phyloP scores from a whole-genome alignment of 2,329 filamentous ascomycete genomes.

The Ophiostoma australiae region DNA sequence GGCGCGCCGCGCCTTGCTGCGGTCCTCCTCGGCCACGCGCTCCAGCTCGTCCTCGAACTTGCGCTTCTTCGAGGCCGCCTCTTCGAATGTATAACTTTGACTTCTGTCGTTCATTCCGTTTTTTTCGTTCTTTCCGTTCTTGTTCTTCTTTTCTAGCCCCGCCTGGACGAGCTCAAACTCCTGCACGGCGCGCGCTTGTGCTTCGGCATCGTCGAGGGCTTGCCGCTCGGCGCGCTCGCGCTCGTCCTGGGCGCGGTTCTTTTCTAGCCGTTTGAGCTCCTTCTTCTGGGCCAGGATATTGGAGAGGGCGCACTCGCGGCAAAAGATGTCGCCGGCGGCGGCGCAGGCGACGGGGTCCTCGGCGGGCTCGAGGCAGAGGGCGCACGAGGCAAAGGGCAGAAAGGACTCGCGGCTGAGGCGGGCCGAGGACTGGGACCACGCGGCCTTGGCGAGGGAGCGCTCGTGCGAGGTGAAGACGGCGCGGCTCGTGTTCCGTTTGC shows the following conservation, averaged over 20 bases:
- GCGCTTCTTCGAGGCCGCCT: constrained; percentile 47
- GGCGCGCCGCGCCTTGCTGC: constrained; percentile 61
- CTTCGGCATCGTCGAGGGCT: constrained; percentile 62
- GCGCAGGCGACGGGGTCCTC: constrained; percentile 78
- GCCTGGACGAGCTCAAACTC: constrained; percentile 85
- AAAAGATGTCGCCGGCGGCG: constrained; percentile 83
- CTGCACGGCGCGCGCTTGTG: constrained; percentile 61
- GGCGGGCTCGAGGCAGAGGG: constrained; percentile 77
- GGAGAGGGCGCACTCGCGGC: constrained; percentile 83
- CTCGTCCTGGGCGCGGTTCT: constrained; percentile 55
- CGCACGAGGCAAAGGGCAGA: constrained; percentile 83
- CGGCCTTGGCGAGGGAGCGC: constrained; percentile 70
- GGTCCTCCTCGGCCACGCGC: constrained; percentile 64
- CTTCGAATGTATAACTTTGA: too few relatives aligned
- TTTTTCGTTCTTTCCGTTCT: neutral
- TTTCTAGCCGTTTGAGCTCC: constrained; percentile 79
- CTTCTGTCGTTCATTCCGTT: constrained; percentile 34
- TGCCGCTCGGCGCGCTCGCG: constrained; percentile 59
- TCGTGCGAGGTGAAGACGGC: constrained; percentile 94
- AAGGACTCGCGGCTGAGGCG: constrained; percentile 86
- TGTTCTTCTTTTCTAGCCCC: constrained; percentile 45
- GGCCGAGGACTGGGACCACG: constrained; percentile 78
- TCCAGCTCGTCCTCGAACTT: constrained; percentile 76
- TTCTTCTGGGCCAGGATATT: constrained; percentile 89
- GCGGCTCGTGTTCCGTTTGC: constrained; percentile 85